Evolutionary conservation across 2,329 filamentous ascomycete genomes (phyloP), one percentile per base, ranked within the genome.

Genomic region (Pseudogymnoascus sp.): DNA sequence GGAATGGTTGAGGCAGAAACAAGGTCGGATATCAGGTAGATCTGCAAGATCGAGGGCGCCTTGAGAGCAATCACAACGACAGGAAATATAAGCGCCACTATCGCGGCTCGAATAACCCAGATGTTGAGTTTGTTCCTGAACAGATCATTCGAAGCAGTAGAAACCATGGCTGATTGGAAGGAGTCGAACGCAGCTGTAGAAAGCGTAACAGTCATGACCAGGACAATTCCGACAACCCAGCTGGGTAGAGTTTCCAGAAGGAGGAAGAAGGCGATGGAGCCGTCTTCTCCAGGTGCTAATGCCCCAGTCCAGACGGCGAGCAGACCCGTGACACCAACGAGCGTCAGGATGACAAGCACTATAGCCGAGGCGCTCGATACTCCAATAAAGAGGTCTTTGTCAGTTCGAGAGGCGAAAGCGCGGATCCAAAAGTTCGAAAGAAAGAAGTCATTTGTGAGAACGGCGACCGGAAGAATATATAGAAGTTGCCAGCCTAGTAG

Each of bases 361-460:
- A 79, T 80, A 3, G 84, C 76, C 7, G 83, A 83, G 17, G 90
- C 89, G 60, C 90, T 79, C n/a, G 82, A 82, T 31, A 90, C 82
- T 59, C 90, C 91, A 62, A 93, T 79, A 79, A 85, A 87, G 6
- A 95, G 83, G 71, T 93, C 90, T 70, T 82, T 87, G 79, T 95
- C 90, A 0, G 88, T 90, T 73, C 84, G 88, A 61, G 89, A 89
- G 17, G 90, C 88, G 71, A 95, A 95, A 4, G 90, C 90, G 60
- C 90, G 87, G 74, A 93, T 83, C 90, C 90, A 95, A 75, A 91
- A 92, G 68, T 85, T 88, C 33, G 89, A 91, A 46, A 95, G 79
- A 78, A 95, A 95, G 79, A 95, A 93, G 78, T 93, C 87, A 77
- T 93, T 95, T 64, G 90, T 93, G 63, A 93, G 72, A 67, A 95